A percentile compares a stretch with the other conserved stretches of the same genome.
These are phyloP conservation scores for Lentinula novae-zelandiae DNA, from an alignment of 1,284 basidiomycete species.

Conservation along the genomic window DNA sequence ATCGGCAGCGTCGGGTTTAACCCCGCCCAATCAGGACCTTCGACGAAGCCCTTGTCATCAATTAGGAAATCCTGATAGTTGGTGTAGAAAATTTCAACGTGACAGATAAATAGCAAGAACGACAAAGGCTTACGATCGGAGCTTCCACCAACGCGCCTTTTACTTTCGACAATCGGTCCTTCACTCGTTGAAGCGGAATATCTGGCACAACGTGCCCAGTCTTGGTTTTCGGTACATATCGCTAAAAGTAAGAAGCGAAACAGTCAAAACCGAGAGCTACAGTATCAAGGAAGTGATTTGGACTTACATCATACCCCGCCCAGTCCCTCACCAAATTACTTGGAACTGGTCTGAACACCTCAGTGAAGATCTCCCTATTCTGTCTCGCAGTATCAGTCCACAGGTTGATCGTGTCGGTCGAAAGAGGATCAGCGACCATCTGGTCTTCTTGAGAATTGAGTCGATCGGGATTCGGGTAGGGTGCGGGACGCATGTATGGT, in stretches of 20 bases:
- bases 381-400: constrained; percentile 72
- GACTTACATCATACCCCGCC: constrained; percentile 70
- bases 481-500: constrained; percentile 79
- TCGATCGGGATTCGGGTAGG: constrained; percentile 66
- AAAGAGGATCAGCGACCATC: constrained; percentile 78
- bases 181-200: constrained; percentile 62
- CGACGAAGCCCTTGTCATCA: constrained; percentile 71
- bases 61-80: constrained; percentile 70
- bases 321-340: constrained; percentile 76
- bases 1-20: constrained; percentile 75
- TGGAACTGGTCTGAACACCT: constrained; percentile 82
- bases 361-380: constrained; percentile 80
- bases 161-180: constrained; percentile 69
- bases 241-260: constrained; percentile 30
- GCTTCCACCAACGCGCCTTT: constrained; percentile 73
- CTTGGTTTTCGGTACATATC: constrained; percentile 72
- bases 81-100: background rate
- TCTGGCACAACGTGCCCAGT: constrained; percentile 78
- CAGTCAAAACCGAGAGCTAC: background rate
- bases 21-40: constrained; percentile 67
- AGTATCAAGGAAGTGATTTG: constrained; percentile 17
- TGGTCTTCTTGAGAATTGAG: constrained; percentile 55
- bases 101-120: background rate
- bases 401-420: constrained; percentile 54
- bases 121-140: constrained; percentile 53